Evolutionary conservation across 2,329 filamentous ascomycete species (phyloP).

Genomic region (Pseudocercospora fijiensis): DNA sequence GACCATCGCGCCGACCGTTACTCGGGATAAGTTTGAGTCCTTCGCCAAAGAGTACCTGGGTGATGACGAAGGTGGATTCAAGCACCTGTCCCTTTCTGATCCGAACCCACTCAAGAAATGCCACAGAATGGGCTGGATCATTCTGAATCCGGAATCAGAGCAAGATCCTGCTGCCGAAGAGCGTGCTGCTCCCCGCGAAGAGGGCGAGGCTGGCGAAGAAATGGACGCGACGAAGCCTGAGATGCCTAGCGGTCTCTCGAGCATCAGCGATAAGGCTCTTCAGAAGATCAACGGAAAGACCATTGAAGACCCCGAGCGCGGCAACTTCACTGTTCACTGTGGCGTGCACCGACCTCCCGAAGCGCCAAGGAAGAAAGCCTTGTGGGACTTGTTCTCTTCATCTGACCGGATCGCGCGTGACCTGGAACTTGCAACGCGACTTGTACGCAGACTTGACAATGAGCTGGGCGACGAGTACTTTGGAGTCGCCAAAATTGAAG

Average conservation of each 20-base stretch:
- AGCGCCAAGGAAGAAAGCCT: conserved; percentile 85
- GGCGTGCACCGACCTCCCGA: conserved; percentile 89
- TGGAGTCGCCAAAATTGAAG: conserved; percentile 76
- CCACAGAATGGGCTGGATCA: conserved; percentile 97
- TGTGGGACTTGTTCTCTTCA: conserved; percentile 95
- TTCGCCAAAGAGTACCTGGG: conserved; percentile 95
- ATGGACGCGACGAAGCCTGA: conserved; percentile 14
- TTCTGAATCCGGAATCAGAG: conserved; percentile 79
- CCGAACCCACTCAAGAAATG: conserved; percentile 96
- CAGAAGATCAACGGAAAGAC: conserved; percentile 97
- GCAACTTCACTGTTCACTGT: conserved; percentile 96
- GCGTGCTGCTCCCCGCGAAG: conserved; percentile 53
- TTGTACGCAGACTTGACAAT: conserved; percentile 80
- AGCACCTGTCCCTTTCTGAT: conserved; percentile 92
- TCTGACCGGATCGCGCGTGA: conserved; percentile 93
- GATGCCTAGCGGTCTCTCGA: conserved; percentile 26
- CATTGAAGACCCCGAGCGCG: conserved; percentile 87
- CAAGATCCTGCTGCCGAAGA: conserved; percentile 62
- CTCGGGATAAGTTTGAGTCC: conserved; percentile 84
- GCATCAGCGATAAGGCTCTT: conserved; percentile 68
- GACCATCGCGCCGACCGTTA: conserved; percentile 94
- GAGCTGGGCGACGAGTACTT: conserved; percentile 77
- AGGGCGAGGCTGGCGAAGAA: conserved; percentile 27
- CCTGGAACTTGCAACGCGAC: conserved; percentile 73
- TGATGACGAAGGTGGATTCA: conserved; percentile 87